Base-by-base conservation (phyloP, 768 basidiomycete species). In the Pulveroboletus sp. region DNA sequence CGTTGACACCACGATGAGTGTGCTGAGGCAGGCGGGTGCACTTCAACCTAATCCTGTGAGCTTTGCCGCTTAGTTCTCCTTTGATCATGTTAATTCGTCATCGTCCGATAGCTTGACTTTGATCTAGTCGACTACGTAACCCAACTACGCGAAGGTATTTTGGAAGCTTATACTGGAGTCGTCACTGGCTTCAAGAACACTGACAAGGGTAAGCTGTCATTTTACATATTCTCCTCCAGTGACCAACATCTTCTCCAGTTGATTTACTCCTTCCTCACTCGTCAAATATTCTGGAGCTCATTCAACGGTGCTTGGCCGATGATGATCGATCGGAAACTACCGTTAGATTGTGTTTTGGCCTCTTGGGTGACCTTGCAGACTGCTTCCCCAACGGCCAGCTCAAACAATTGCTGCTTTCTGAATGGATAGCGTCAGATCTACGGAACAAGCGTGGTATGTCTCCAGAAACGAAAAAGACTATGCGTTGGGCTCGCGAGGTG, bases 161-260 rank as follows among this genome's bases (percentile, higher is more conserved):
- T 97, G 30, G 96, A 99, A 68, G 95, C 96, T 3, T 97, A 96
- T 62, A 95, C 90, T 5, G 94, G 95, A 24, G 86, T 99, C 55
- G 84, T 97, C 52, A 86, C 90, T 33, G 93, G 89, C 0, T 73
- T 97, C 63, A 94, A 93, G 75, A 83, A 82, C 59, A 87, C 86
- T 1, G 79, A 81, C 18, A 84, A 91, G 72, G 80, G 92, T 89
- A 48, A 37, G 52, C 32, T 9, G 6, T 7, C 18, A 26, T 8
- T 30, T 47, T 26, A 8, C 5, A 7, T 35, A 44, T 21, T 37
- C 37, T 9, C 27, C 21, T 27, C 28, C 42, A 36, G 15, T 57
- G 11, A 57, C 11, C 0, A 15, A 45, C 21, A 11, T 36, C 42
- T 32, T 50, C 47, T 38, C 28, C 21, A 59, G 46, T 54, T 12